These are phyloP conservation scores for Davidsoniella neocaledoniae DNA, from an alignment of 2,329 filamentous ascomycete genomes.

Conservation along the genomic window DNA sequence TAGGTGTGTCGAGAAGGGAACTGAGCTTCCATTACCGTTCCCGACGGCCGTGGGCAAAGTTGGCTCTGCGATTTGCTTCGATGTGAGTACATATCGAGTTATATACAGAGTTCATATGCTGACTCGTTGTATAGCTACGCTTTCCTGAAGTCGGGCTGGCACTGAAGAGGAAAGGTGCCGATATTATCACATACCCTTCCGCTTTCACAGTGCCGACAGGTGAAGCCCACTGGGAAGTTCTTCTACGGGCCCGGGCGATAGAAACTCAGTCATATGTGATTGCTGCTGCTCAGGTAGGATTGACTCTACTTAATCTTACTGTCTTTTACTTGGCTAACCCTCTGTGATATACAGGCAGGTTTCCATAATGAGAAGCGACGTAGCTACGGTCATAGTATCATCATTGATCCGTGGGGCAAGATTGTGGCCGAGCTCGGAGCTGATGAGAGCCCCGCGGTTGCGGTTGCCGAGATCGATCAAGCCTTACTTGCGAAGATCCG, in stretches of 20 bases:
- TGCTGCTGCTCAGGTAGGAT: conserved; percentile 56
- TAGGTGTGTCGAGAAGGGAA: conserved; percentile 46
- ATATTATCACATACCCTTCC: conserved; percentile 72
- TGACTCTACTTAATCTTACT: not conserved
- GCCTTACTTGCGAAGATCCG: conserved; percentile 30
- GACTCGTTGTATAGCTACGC: conserved; percentile 1
- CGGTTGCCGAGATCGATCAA: conserved; percentile 37
- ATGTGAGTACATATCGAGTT: conserved; percentile 30
- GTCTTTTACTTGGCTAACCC: not conserved
- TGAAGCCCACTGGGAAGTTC: conserved; percentile 65
- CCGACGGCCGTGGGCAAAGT: conserved; percentile 57
- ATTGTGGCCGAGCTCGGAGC: conserved; percentile 36
- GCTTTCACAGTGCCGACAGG: conserved; percentile 84
- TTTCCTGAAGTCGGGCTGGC: conserved; percentile 9
- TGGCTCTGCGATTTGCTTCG: conserved; percentile 77
- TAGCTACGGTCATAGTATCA: conserved; percentile 75
- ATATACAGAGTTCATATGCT: not conserved
- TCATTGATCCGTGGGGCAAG: conserved; percentile 74
- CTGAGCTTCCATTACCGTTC: conserved; percentile 49
- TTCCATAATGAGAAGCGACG: conserved; percentile 54
- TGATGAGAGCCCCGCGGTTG: conserved; percentile 28
- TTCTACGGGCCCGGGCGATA: conserved; percentile 67
- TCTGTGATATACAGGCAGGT: conserved; percentile 30
- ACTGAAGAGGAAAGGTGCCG: conserved; percentile 34
- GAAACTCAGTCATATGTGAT: conserved; percentile 80